These are phyloP conservation scores for Xylariaceae sp. DNA, from an alignment of 2,329 filamentous ascomycete species.

Conservation along the genomic window DNA sequence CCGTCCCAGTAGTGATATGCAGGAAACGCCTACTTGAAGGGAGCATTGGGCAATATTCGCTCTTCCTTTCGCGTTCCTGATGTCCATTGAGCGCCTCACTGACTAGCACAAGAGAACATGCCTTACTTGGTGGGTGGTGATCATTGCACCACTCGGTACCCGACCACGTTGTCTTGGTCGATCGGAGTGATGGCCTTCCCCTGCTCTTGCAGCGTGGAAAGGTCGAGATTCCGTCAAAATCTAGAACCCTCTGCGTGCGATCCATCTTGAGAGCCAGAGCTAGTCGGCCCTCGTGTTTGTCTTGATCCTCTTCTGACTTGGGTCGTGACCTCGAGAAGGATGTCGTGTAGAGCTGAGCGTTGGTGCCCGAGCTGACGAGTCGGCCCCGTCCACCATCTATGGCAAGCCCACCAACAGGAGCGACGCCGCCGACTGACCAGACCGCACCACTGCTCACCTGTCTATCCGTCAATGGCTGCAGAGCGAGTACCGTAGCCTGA, in stretches of 20 bases:
- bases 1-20: slow-evolving; percentile 8
- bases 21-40: slow-evolving; percentile 62
- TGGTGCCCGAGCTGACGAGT: slow-evolving; percentile 65
- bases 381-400: slow-evolving; percentile 61
- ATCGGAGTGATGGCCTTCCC: slow-evolving; percentile 18
- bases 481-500: slow-evolving; percentile 23
- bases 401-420: slow-evolving; percentile 40
- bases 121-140: slow-evolving; percentile 15
- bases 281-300: slow-evolving; percentile 69
- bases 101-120: background rate
- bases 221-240: slow-evolving; percentile 37
- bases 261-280: slow-evolving; percentile 80
- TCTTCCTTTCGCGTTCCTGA: slow-evolving; percentile 20
- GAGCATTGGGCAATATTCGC: slow-evolving; percentile 60
- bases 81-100: slow-evolving; percentile 5
- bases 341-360: slow-evolving; percentile 61
- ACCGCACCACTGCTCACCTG: slow-evolving; percentile 64
- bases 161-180: slow-evolving; percentile 37
- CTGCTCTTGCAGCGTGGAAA: slow-evolving; percentile 25
- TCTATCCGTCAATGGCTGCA: slow-evolving; percentile 30
- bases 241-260: slow-evolving; percentile 61
- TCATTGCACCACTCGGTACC: slow-evolving; percentile 36
- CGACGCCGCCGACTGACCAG: slow-evolving; percentile 73
- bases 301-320: slow-evolving; percentile 54
- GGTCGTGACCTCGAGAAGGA: slow-evolving; percentile 39